These are phyloP conservation scores for Solanum rostratum DNA, from an alignment of 257 asterid species.

Conservation along the genomic window DNA sequence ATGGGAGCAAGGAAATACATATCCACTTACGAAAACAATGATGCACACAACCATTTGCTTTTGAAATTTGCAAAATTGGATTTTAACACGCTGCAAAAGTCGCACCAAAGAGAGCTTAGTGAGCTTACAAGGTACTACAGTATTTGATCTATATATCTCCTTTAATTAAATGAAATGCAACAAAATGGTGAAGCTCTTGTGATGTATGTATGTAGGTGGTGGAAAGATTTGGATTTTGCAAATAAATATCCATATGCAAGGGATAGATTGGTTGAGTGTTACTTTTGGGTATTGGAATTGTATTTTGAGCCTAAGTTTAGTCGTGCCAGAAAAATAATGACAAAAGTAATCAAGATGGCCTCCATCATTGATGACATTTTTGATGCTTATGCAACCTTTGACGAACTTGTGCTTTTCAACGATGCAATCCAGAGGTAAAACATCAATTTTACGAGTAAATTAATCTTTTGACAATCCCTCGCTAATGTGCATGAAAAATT, in stretches of 20 bases:
- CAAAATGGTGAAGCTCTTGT: too few relatives aligned
- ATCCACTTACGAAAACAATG: background rate
- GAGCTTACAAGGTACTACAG: background rate
- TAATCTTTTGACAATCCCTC: too few relatives aligned
- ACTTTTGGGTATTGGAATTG: slow-evolving; percentile 21
- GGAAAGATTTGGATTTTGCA: slow-evolving; percentile 17
- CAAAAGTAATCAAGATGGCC: background rate
- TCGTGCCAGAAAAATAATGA: slow-evolving; percentile 10
- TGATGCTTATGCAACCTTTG: slow-evolving; percentile 18
- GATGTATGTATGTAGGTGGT: background rate
- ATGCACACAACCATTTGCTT: too few relatives aligned
- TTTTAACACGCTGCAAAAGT: background rate
- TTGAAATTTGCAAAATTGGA: background rate
- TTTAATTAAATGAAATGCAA: background rate
- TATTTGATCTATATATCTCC: background rate
- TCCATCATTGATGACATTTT: slow-evolving; percentile 17
- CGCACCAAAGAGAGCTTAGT: background rate
- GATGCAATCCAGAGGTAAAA: slow-evolving; percentile 22
- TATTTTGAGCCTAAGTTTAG: slow-evolving; percentile 21
- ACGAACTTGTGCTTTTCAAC: slow-evolving; percentile 15
- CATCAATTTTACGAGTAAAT: too few relatives aligned
- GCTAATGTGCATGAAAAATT: too few relatives aligned
- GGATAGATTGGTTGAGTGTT: slow-evolving; percentile 28
- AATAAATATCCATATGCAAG: slow-evolving; percentile 11
- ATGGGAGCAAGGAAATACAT: background rate